phyloP scores from a whole-genome alignment of 2,329 filamentous ascomycete species.

The Aspergillus candidus region DNA sequence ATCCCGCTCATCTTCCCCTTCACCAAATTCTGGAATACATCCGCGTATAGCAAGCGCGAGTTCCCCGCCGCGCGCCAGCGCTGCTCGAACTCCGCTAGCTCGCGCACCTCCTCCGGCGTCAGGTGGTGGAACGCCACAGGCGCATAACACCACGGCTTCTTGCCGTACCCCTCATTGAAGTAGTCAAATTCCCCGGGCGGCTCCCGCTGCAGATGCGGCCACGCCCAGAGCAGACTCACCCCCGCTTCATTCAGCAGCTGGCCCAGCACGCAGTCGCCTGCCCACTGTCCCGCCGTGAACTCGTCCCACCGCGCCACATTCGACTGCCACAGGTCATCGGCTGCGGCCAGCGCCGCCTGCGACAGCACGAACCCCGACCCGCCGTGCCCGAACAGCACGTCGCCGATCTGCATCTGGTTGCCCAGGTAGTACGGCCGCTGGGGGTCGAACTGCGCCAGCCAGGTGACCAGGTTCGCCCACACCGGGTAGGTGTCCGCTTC shows the following conservation, averaged over 20 bases:
- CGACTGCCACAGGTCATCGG: slow-evolving; percentile 31
- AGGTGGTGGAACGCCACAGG: slow-evolving; percentile 47
- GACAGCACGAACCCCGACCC: slow-evolving; percentile 49
- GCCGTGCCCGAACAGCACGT: slow-evolving; percentile 46
- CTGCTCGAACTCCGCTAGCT: slow-evolving; percentile 39
- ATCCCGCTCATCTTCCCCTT: slow-evolving; percentile 6
- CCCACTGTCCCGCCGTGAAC: slow-evolving; percentile 39
- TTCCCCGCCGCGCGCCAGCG: slow-evolving; percentile 13
- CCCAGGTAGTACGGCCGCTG: slow-evolving; percentile 46
- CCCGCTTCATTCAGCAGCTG: slow-evolving; percentile 40
- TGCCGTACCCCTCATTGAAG: slow-evolving; percentile 31
- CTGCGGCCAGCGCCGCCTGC: slow-evolving; percentile 37
- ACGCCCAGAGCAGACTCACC: slow-evolving; percentile 38
- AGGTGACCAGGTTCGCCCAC: slow-evolving; percentile 47
- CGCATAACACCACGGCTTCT: slow-evolving; percentile 44
- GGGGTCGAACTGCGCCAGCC: slow-evolving; percentile 45
- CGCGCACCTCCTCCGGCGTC: slow-evolving; percentile 33
- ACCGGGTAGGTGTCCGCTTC: slow-evolving; percentile 53
- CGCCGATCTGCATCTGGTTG: slow-evolving; percentile 46
- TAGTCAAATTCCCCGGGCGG: slow-evolving; percentile 36
- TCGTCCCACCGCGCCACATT: slow-evolving; percentile 39
- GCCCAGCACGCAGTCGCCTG: slow-evolving; percentile 45
- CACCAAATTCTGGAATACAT: slow-evolving; percentile 22
- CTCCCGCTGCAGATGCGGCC: slow-evolving; percentile 41
- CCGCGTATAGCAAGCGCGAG: slow-evolving; percentile 19